Base-by-base conservation (phyloP, 2,329 filamentous ascomycete genomes). In the Lasiodiplodia theobromae region DNA sequence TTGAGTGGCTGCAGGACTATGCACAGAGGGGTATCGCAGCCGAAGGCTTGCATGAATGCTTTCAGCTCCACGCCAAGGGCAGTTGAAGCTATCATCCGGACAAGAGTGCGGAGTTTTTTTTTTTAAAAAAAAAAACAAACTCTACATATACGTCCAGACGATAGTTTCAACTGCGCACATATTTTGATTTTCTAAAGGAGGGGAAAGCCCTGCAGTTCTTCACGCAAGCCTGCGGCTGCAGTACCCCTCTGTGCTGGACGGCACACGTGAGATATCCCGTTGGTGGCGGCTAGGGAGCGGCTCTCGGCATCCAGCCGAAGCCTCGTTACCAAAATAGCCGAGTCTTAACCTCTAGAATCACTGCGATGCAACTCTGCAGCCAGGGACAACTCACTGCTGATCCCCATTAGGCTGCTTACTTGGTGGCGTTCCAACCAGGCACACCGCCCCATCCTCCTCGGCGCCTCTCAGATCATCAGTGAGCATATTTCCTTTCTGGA, bases 351-450 rank as follows among this genome's bases (percentile, higher is more conserved):
- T 57, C 53, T 31, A 28, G 10, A 31, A 5, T 57, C 18, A 18
- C 4, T 58, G 38, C 37, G 16, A 31, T 62, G 23, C 23, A 12
- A 31, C 31, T 47, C 10, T 14, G 28, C 28, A 16, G 44, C 60
- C 44, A 51, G 60, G 44, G 18, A 64, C 44, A 52, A 5, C 60
- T 52, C 60, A 52, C 31, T 38, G 60, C 60, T 52, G 18, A 64
- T 52, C 8, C 6, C 28, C 23, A 21, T n/a, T 64, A 37, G 47
- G 10, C 60, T 37, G 60, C 60, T 64, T 51, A 64, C 47, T 60
- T 28, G 28, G 56, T 37, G 11, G 5, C 14, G 31, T 44, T 44
- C 16, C 28, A 51, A 5, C 37, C 21, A 40, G 23, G 28, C 11
- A 31, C 57, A 62, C 25, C 12, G 58, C 40, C 40, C 25, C 23